A percentile compares a stretch with the other conserved stretches of the same genome.
phyloP scores from a whole-genome alignment of 139 green algal genomes.

The Prasinococcaceae sp. region DNA sequence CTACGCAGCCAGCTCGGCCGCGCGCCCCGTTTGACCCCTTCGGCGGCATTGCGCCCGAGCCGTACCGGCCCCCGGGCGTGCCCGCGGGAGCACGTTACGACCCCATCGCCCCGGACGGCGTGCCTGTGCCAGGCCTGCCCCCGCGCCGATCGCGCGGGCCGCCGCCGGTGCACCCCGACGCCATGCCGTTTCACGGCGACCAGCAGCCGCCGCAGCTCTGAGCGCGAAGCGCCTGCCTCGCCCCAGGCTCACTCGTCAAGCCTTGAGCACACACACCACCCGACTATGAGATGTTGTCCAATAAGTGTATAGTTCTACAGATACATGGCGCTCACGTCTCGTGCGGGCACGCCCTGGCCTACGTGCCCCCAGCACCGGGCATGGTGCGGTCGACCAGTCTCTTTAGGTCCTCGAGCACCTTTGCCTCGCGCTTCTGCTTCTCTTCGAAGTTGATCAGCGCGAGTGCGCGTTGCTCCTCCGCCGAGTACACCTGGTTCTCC shows the following conservation, averaged over 20 bases:
- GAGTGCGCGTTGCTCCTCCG: slow-evolving; percentile 92
- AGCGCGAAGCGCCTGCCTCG: slow-evolving; percentile 3
- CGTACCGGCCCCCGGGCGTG: no score
- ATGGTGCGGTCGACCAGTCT: slow-evolving; percentile 49
- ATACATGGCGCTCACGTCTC: neutral
- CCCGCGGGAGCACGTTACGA: no score
- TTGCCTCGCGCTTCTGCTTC: slow-evolving; percentile 79
- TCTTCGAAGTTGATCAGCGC: slow-evolving; percentile 98
- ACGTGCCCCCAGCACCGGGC: neutral
- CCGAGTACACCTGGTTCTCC: slow-evolving; percentile 91
- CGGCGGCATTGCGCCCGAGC: no score
- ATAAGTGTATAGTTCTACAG: neutral
- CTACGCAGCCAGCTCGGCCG: no score
- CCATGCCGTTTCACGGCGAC: no score
- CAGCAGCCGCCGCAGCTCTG: slow-evolving; percentile 25
- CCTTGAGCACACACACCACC: neutral
- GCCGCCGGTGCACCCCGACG: no score
- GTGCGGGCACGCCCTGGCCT: neutral
- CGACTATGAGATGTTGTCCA: neutral
- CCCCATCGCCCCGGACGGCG: no score
- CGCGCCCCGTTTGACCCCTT: no score
- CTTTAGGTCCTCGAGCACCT: slow-evolving; percentile 76
- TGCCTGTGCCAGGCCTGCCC: no score
- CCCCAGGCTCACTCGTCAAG: neutral
- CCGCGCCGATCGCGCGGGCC: no score